Evolutionary conservation across 1,284 basidiomycete genomes (phyloP), one percentile per base, ranked within the genome.

Genomic region (Kwoniella shivajii): DNA sequence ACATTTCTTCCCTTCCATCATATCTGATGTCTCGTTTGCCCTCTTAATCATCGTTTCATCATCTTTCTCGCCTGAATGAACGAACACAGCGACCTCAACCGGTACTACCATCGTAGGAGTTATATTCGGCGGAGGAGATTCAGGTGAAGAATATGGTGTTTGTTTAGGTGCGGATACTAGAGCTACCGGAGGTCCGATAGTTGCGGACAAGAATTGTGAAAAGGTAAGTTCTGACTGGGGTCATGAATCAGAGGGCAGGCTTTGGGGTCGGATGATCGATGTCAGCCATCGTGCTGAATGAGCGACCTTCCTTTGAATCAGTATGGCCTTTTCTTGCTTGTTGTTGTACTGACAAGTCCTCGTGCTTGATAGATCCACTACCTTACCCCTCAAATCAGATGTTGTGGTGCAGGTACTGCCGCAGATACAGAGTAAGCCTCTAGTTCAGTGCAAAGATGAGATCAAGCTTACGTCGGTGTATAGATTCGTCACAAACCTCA

Each of bases 141-240:
- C 72, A 9, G 78, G 76, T 1, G 77, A 78, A 49, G 87, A 87
- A 66, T 92, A 92, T 74, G 96, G 95, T 4, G 87, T 99, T 59
- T 86, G 97, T 14, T 85, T 99, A 11, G 96, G 95, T 42, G 96
- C 96, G 33, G 96, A 99, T 79, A 99, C 96, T 0, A 84, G 95
- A 69, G 92, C 94, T 2, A 98, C 95, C 0, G 91, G 88, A 65
- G 95, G 95, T 0, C 85, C 87, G 22, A 98, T 99, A 67, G 92
- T 99, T 14, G 94, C 94, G 1, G 95, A 98, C 82, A 98, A 98
- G 86, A 98, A 98, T 80, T 99, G 95, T 78, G 95, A 98, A 82
- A 99, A 99, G 88, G 92, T 92, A 55, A 51, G 81, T 57, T 7
- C 6, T 18, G 20, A 9, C 10, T 30, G 27, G 41, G 13, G 18